These are phyloP conservation scores for Ganoderma multipileum DNA, from an alignment of 1,284 basidiomycete genomes.

Conservation along the genomic window DNA sequence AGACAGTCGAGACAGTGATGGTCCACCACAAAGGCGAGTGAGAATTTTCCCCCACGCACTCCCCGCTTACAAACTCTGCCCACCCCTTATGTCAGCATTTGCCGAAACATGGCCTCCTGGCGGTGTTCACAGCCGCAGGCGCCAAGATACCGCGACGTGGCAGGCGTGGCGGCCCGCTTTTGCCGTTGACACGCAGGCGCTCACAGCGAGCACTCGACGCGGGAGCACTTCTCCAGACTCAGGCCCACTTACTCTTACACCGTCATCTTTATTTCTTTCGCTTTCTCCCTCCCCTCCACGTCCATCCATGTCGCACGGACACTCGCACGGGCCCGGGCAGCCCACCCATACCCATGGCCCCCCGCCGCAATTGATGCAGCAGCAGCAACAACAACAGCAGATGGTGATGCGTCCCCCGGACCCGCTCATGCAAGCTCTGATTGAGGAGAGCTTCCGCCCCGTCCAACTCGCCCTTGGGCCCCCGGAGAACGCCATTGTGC, in stretches of 20 bases:
- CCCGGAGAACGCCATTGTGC: conserved; percentile 56
- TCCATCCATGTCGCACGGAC: conserved; percentile 38
- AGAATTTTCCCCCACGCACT: conserved; percentile 33
- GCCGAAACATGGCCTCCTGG: conserved; percentile 4
- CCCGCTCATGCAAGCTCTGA: conserved; percentile 73
- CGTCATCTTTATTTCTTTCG: conserved; percentile 5
- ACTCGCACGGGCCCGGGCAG: conserved; percentile 45
- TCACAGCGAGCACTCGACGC: conserved; percentile 18
- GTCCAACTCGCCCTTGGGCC: conserved; percentile 62
- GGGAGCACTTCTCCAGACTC: conserved; percentile 4
- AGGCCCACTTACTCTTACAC: conserved; percentile 6
- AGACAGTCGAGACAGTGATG: conserved; percentile 42
- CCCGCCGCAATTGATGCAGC: conserved; percentile 18
- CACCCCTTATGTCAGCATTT: conserved; percentile 27
- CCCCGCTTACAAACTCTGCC: conserved; percentile 35
- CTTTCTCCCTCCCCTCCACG: conserved; percentile 1
- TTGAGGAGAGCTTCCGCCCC: conserved; percentile 74
- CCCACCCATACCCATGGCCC: conserved; percentile 45
- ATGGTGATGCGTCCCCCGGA: conserved; percentile 60
- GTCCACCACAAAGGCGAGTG: conserved; percentile 46
- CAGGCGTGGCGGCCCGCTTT: conserved; percentile 9
- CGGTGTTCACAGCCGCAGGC: background rate
- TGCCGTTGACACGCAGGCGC: conserved; percentile 3
- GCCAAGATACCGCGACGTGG: conserved; percentile 26
- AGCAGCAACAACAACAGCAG: conserved; percentile 45